A percentile compares a stretch with the other conserved stretches of the same genome.
Evolutionary conservation across 352 stramenopile genomes (phyloP).

Genomic region (Plasmopara viticola): DNA sequence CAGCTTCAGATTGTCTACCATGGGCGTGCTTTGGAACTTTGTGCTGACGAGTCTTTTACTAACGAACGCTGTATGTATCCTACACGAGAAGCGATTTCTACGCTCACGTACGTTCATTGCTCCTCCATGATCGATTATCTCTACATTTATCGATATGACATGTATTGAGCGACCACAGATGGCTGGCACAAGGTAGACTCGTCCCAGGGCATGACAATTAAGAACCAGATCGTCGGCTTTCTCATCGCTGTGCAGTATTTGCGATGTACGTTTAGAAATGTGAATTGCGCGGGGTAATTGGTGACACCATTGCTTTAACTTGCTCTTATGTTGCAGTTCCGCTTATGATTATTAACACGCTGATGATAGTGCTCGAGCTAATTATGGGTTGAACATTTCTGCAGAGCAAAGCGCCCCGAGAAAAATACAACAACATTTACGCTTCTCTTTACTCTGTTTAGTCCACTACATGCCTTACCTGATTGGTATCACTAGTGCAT

Average conservation of each 20-base stretch:
- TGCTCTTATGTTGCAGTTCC: constrained; percentile 38
- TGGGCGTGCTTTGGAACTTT: constrained; percentile 87
- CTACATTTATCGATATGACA: background rate
- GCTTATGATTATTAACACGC: constrained; percentile 71
- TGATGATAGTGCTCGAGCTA: constrained; percentile 79
- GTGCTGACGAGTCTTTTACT: constrained; percentile 82
- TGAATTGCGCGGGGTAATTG: background rate
- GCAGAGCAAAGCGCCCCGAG: background rate
- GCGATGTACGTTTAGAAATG: constrained; percentile 37
- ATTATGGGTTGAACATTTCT: constrained; percentile 47
- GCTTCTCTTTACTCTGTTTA: constrained; percentile 1
- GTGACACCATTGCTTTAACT: background rate
- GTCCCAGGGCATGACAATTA: constrained; percentile 75
- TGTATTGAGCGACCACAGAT: constrained; percentile 30
- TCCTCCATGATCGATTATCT: background rate
- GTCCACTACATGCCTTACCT: background rate
- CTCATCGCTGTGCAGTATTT: constrained; percentile 83
- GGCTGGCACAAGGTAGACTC: constrained; percentile 80
- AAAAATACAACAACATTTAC: constrained; percentile 12
- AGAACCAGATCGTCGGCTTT: constrained; percentile 85
- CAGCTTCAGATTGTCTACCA: constrained; percentile 11
- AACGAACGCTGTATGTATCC: constrained; percentile 81
- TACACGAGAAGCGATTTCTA: constrained; percentile 86
- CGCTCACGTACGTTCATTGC: constrained; percentile 53
- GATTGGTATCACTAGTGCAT: no score